A percentile compares a stretch with the other conserved stretches of the same genome.
Evolutionary conservation across 768 basidiomycete genomes (phyloP).

Genomic region (Astraeus odoratus): DNA sequence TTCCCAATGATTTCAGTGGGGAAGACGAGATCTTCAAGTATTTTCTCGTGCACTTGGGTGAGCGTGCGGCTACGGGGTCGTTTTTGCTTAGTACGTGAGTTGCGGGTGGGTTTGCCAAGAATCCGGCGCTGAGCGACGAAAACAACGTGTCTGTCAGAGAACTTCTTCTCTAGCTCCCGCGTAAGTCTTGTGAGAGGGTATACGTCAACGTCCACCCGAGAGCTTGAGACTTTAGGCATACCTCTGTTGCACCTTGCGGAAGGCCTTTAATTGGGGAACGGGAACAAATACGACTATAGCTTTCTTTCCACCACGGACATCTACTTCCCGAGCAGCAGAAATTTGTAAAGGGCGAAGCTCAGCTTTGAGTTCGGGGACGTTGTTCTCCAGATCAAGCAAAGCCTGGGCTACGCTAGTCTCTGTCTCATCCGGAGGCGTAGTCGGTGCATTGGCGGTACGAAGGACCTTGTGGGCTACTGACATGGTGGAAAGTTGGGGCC

Average conservation of each 20-base stretch:
- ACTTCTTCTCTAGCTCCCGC: constrained; percentile 99
- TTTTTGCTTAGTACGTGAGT: constrained; percentile 90
- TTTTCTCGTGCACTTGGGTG: constrained; percentile 95
- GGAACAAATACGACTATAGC: constrained; percentile 98
- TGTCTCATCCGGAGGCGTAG: constrained; percentile 81
- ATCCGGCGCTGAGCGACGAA: constrained; percentile 98
- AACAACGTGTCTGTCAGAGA: constrained; percentile 98
- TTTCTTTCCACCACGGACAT: constrained; percentile 99
- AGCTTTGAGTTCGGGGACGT: constrained; percentile 95
- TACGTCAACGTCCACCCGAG: background rate
- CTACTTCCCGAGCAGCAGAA: constrained; percentile 97
- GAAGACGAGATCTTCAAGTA: constrained; percentile 98
- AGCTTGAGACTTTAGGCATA: constrained; percentile 28
- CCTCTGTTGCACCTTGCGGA: constrained; percentile 97
- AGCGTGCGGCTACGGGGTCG: constrained; percentile 95
- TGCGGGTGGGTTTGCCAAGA: constrained; percentile 94
- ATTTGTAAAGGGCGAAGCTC: constrained; percentile 96
- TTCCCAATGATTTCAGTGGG: constrained; percentile 99
- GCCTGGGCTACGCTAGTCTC: constrained; percentile 93
- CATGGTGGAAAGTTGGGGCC: constrained; percentile 38
- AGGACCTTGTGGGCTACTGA: constrained; percentile 83
- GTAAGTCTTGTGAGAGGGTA: constrained; percentile 65
- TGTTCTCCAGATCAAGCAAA: constrained; percentile 94
- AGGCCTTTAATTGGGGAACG: constrained; percentile 94
- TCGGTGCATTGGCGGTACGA: constrained; percentile 94